Base-by-base conservation (phyloP, 139 green algal species). In the Mychonastes homosphaera region DNA sequence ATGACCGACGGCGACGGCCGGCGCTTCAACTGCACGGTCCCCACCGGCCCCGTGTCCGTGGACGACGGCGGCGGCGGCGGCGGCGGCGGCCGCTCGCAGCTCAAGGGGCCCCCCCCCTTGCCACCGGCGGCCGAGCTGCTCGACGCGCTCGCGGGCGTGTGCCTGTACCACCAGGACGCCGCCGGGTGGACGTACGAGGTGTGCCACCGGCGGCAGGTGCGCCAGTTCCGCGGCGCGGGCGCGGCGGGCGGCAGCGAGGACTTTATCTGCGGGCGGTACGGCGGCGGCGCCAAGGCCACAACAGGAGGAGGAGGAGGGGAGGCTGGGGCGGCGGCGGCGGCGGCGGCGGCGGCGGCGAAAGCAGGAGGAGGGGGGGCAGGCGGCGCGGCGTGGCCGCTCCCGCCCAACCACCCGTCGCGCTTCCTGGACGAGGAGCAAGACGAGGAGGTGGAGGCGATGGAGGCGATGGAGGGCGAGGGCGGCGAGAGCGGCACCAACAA, bases 141-240 rank as follows among this genome's bases (percentile, higher is more conserved):
- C 27, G 21, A 28, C 26, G 23, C 21, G 24, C 47, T 54, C 18
- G 46, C 36, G 36, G 38, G 24, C 3, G 32, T 60, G 15, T 84
- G 76, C 47, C 59, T 82, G 33, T 88, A 86, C 44, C 73, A 76
- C 2, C 40, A 87, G 12, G 86, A 94, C 50, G 86, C 83, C 12
- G 84, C 84, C 67, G n/a, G n/a, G n/a, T 95, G 88, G 88, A 93
- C 82, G 10, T 95, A 94, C 58, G 86, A 95, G 77, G 28, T 89
- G 38, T 95, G 88, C 75, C 85, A 89, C 64, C 73, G 78, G 53
- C 81, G 87, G 60, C 59, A 79, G 4, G 60, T 84, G 33, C 62
- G 78, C 23, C 88, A 95, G 64, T 93, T 83, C 49, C 76, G 90
- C 33, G 71, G 83, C 56, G 78, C 77, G 29, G 32, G 29, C 19